Percentiles rank a stretch among this genome's conserved stretches.
phyloP scores from a whole-genome alignment of 805 yeast genomes.

The Saccharomycopsis microspora region DNA sequence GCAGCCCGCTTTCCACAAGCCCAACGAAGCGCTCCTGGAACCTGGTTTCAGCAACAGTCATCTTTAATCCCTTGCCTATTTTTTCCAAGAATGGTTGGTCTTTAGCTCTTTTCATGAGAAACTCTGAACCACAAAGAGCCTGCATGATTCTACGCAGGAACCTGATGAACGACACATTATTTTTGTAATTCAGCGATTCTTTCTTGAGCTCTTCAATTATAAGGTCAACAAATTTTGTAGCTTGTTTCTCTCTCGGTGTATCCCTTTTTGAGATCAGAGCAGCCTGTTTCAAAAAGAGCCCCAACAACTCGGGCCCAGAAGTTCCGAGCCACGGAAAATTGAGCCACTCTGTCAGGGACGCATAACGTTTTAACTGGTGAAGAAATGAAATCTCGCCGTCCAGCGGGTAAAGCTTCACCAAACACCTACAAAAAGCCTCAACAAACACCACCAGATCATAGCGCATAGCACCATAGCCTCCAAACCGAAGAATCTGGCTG shows the following conservation, averaged over 20 bases:
- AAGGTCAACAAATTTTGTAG: background rate
- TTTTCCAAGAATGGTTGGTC: too few species aligned
- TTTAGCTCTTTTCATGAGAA: too few species aligned
- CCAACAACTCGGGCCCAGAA: background rate
- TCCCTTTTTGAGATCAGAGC: background rate
- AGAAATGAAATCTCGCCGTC: background rate
- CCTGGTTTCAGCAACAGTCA: too few species aligned
- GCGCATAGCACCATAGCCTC: slow-evolving; percentile 1
- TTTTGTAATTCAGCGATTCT: background rate
- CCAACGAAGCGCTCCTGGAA: too few species aligned
- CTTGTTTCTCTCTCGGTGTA: background rate
- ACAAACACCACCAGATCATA: slow-evolving; percentile 8
- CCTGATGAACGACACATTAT: too few species aligned
- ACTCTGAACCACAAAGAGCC: too few species aligned
- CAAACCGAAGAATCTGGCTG: slow-evolving; percentile 4
- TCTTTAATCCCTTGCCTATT: too few species aligned
- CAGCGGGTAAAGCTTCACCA: background rate
- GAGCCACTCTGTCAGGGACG: too few species aligned
- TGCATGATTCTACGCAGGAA: too few species aligned
- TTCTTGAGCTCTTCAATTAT: slow-evolving; percentile 6
- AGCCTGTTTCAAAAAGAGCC: background rate
- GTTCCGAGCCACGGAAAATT: too few species aligned
- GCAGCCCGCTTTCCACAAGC: too few species aligned
- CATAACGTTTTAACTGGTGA: background rate
- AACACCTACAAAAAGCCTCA: slow-evolving; percentile 2